Percentiles rank a stretch among this genome's conserved stretches.
Conservation (phyloP, 2,329 filamentous ascomycete genomes). For the Diaporthe velutina region DNA sequence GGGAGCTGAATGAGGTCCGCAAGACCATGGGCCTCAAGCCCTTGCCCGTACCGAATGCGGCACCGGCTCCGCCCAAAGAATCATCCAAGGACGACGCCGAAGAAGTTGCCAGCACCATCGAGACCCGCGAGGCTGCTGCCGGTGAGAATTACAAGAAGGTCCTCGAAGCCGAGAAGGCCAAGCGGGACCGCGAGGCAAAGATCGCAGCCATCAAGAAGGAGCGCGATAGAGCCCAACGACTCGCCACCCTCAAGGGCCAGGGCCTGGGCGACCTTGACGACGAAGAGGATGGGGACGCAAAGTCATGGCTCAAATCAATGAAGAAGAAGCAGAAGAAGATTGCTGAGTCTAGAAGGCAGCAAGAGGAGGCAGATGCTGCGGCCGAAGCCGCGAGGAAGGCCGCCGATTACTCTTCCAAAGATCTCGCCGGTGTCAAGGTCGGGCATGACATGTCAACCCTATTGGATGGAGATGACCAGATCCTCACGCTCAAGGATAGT, state of each 20-base stretch:
- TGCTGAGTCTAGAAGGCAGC: constrained; percentile 77
- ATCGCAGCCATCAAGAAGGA: constrained; percentile 89
- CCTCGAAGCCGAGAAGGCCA: constrained; percentile 80
- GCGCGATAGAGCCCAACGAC: constrained; percentile 84
- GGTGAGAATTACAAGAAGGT: constrained; percentile 79
- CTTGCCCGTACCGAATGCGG: constrained; percentile 82
- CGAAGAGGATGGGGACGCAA: constrained; percentile 78
- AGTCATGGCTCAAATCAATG: constrained; percentile 87
- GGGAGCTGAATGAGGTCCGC: constrained; percentile 94
- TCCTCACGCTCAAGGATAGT: constrained; percentile 94
- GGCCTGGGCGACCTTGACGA: constrained; percentile 83
- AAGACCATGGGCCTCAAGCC: constrained; percentile 91
- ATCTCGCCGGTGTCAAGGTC: constrained; percentile 91
- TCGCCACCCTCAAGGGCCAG: constrained; percentile 82
- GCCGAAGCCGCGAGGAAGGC: constrained; percentile 75
- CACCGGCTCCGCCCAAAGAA: constrained; percentile 52
- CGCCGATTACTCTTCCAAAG: constrained; percentile 82
- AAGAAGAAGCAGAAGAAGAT: constrained; percentile 97
- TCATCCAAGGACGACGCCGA: constrained; percentile 68
- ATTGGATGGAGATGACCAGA: constrained; percentile 85
- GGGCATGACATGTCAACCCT: constrained; percentile 88
- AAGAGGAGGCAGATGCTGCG: constrained; percentile 83
- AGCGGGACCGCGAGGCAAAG: constrained; percentile 82
- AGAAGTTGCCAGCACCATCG: constrained; percentile 84
- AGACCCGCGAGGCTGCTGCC: constrained; percentile 79